phyloP scores from a whole-genome alignment of 148 eudicot species.

The Selenicereus undatus region DNA sequence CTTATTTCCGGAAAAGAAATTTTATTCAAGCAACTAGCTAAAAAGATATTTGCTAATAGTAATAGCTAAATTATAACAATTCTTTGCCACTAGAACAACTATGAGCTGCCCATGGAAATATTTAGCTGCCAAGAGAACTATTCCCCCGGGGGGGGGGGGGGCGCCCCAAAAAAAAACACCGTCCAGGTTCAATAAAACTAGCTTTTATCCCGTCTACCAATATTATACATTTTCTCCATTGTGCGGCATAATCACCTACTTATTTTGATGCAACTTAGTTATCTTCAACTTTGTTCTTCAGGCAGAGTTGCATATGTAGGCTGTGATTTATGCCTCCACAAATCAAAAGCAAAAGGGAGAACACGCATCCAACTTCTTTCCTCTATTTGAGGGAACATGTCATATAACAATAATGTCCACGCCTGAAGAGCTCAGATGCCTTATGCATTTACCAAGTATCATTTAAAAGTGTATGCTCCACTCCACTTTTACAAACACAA shows the following conservation, averaged over 20 bases:
- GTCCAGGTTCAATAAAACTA: neutral
- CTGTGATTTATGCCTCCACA: too few relatives aligned
- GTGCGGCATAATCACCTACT: neutral
- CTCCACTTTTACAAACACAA: neutral
- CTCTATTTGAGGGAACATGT: neutral
- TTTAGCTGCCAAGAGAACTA: too few relatives aligned
- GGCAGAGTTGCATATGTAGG: too few relatives aligned
- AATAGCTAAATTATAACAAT: too few relatives aligned
- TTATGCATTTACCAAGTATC: neutral
- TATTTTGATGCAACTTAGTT: too few relatives aligned
- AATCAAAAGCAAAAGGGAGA: too few relatives aligned
- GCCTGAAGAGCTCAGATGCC: neutral
- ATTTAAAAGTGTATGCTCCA: neutral
- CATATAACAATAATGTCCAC: neutral
- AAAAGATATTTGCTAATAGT: neutral
- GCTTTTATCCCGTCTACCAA: neutral
- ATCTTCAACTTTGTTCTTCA: too few relatives aligned
- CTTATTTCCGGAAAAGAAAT: neutral
- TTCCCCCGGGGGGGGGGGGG: too few relatives aligned
- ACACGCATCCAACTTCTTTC: too few relatives aligned
- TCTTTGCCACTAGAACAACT: neutral
- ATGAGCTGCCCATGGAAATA: neutral
- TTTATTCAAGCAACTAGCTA: neutral
- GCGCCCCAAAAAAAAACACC: too few relatives aligned
- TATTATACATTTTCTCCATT: neutral